A percentile compares a stretch with the other conserved stretches of the same genome.
Conservation (phyloP, 495 filamentous ascomycete genomes). For the Beverwykella pulmonaria region DNA sequence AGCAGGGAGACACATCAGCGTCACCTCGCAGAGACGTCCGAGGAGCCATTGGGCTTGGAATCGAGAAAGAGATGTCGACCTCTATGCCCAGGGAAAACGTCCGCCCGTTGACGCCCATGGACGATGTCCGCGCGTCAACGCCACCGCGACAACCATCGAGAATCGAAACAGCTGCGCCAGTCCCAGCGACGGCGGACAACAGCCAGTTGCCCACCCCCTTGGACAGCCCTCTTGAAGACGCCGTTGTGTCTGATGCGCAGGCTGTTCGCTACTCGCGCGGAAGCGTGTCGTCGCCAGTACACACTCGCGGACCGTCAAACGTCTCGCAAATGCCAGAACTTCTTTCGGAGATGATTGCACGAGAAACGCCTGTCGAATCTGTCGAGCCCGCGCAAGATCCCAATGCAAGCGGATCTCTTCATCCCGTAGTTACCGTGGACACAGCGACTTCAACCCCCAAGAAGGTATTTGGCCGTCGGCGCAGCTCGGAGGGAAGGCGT, state of each 20-base stretch:
- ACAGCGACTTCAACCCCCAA: slow-evolving; percentile 52
- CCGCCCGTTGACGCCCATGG: slow-evolving; percentile 39
- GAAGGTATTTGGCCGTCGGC: slow-evolving; percentile 34
- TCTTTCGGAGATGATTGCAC: slow-evolving; percentile 27
- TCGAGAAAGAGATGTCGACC: slow-evolving; percentile 37
- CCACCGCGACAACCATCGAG: slow-evolving; percentile 21
- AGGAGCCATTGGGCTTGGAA: slow-evolving; percentile 44
- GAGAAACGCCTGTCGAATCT: slow-evolving; percentile 26
- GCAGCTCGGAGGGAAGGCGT: slow-evolving; percentile 51
- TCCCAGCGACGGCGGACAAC: slow-evolving; percentile 17
- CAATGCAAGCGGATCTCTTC: slow-evolving; percentile 21
- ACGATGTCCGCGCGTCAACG: slow-evolving; percentile 39
- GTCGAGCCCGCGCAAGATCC: slow-evolving; percentile 21
- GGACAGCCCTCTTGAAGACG: slow-evolving; percentile 50
- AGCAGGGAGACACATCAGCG: slow-evolving; percentile 30
- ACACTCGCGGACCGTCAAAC: slow-evolving; percentile 54
- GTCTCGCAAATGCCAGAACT: slow-evolving; percentile 60
- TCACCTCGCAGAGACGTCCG: slow-evolving; percentile 41
- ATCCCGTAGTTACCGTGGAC: slow-evolving; percentile 23
- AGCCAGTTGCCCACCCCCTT: slow-evolving; percentile 39
- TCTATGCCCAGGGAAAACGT: slow-evolving; percentile 49
- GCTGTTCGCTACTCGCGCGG: slow-evolving; percentile 56
- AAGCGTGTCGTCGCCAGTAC: slow-evolving; percentile 56
- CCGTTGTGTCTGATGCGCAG: slow-evolving; percentile 49
- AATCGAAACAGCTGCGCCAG: slow-evolving; percentile 9